Evolutionary conservation across 176 grass and related monocot genomes (phyloP), one percentile per base, ranked within the genome.

Genomic region (Bonia amplexicaulis): DNA sequence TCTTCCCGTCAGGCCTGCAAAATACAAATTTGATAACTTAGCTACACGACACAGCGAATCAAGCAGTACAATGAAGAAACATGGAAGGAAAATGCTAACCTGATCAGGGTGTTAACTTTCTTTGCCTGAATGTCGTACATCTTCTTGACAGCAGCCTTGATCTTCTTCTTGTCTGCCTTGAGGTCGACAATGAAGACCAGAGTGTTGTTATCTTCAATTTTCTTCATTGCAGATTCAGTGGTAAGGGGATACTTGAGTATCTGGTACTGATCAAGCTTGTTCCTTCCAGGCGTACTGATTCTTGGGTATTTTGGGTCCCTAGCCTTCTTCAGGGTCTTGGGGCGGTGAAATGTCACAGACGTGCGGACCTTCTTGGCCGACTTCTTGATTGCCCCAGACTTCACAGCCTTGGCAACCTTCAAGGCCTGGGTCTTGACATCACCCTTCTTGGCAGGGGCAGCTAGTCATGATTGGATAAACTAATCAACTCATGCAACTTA

Each of bases 61-160:
- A 80, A 12, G 9, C 29, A 16, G 13, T 33, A 12, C 25, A 39
- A 39, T 0, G 23, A 22, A 14, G 3, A 3, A 27, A 22, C 6
- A 47, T 13, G 4, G 3, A 66, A 66, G 29, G 3, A 17, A 41
- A 20, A n/a, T 66, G n/a, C 67, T 66, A 59, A 94, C 93, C 93
- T 94, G 62, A 94, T 92, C 39, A 92, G 85, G 14, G 93, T 94
- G 84, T 94, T 92, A 45, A 94, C 90, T 73, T 95, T 95, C 79
- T 95, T 95, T 12, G 93, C 93, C 53, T 95, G 88, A 35, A 95
- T 95, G 79, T 92, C 90, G 1, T 95, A 95, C 93, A 95, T 92
- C 74, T 92, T 92, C 82, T 95, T 95, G 22, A 95, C 88, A 6
- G 90, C 90, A 63, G 88, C 93, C 88, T 95, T 95, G 44, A 95